phyloP scores from a whole-genome alignment of 2,329 filamentous ascomycete species.

The Cyclaneusma minus region DNA sequence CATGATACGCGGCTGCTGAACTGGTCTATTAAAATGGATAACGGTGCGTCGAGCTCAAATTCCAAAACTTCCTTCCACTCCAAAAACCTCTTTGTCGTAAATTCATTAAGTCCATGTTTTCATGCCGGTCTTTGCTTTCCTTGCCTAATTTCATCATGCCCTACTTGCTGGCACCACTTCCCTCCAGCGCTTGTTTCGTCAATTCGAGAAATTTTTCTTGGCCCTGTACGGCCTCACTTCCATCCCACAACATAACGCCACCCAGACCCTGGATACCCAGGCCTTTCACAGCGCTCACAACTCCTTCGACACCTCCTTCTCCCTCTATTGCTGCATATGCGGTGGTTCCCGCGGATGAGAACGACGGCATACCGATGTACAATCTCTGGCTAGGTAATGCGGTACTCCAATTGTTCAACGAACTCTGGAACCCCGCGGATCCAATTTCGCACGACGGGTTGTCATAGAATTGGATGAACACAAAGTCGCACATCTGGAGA shows the following conservation, averaged over 20 bases:
- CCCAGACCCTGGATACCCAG: constrained; percentile 19
- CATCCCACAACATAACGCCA: constrained; percentile 25
- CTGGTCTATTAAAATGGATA: no score
- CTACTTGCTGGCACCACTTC: no score
- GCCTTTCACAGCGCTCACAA: constrained; percentile 17
- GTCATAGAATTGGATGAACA: constrained; percentile 27
- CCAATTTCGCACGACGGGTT: constrained; percentile 21
- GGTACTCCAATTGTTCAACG: constrained; percentile 19
- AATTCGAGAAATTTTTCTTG: no score
- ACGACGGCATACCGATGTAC: constrained; percentile 20
- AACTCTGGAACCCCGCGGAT: constrained; percentile 11
- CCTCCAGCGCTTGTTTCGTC: no score
- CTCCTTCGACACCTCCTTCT: constrained; percentile 11
- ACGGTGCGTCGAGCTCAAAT: no score
- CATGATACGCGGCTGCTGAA: no score
- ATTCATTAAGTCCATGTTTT: no score
- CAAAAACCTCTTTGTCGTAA: no score
- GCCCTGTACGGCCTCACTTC: no score
- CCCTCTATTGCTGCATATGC: constrained; percentile 17
- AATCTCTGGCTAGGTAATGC: constrained; percentile 16
- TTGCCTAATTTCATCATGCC: no score
- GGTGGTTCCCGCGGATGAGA: constrained; percentile 13
- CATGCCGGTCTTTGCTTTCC: no score
- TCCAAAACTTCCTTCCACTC: no score
- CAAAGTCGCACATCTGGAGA: constrained; percentile 21